These are phyloP conservation scores for Plicaturopsis crispa DNA, from an alignment of 768 basidiomycete species.

Conservation along the genomic window DNA sequence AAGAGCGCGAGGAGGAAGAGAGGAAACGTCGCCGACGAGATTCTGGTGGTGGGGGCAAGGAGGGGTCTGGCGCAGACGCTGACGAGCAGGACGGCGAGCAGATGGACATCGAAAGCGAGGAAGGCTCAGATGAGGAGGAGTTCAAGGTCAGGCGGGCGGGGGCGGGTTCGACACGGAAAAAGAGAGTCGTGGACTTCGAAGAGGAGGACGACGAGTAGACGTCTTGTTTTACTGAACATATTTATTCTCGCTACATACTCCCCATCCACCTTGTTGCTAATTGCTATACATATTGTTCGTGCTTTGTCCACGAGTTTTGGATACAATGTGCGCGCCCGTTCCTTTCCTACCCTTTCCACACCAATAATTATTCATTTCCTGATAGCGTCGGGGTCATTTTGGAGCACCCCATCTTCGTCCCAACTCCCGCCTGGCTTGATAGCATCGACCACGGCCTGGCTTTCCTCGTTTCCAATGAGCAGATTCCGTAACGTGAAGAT, in stretches of 20 bases:
- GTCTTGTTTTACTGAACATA: background rate
- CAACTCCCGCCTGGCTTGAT: slow-evolving; percentile 58
- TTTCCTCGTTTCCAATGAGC: slow-evolving; percentile 67
- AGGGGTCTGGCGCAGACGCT: slow-evolving; percentile 22
- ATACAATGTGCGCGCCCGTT: slow-evolving; percentile 3
- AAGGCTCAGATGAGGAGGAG: slow-evolving; percentile 64
- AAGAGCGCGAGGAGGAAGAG: slow-evolving; percentile 45
- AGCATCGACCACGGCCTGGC: slow-evolving; percentile 71
- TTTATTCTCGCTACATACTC: slow-evolving; percentile 2
- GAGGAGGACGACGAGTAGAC: slow-evolving; percentile 60
- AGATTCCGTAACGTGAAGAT: slow-evolving; percentile 79
- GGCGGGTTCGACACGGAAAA: slow-evolving; percentile 44
- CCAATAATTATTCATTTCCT: slow-evolving; percentile 4
- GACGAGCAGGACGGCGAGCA: slow-evolving; percentile 30
- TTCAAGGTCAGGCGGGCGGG: slow-evolving; percentile 53
- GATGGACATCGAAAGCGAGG: slow-evolving; percentile 74
- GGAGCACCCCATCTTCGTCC: slow-evolving; percentile 48
- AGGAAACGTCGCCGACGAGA: slow-evolving; percentile 20
- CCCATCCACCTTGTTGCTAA: too few relatives aligned
- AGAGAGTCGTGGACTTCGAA: slow-evolving; percentile 46
- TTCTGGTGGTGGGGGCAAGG: slow-evolving; percentile 16
- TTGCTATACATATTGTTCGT: too few relatives aligned
- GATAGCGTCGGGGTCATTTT: slow-evolving; percentile 24
- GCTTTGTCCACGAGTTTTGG: too few relatives aligned
- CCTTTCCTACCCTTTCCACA: slow-evolving; percentile 8